Evolutionary conservation across 192 early-diverging fungal species (phyloP), one percentile per base, ranked within the genome.

Genomic region (Podila horticola): DNA sequence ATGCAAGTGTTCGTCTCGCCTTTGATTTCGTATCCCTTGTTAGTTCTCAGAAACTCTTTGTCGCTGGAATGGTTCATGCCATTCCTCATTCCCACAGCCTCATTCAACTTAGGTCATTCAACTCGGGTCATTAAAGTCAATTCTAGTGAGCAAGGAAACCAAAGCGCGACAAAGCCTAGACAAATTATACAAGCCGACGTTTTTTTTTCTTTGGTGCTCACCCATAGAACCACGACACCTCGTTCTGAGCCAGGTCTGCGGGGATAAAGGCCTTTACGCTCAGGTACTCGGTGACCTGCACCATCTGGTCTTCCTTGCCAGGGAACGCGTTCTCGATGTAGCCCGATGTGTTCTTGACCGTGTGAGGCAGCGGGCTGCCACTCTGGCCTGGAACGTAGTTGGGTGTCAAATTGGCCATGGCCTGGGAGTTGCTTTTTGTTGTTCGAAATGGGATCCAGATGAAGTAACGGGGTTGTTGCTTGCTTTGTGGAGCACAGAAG

Each of bases 191-290:
- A n/a, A n/a, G n/a, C n/a, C n/a, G n/a, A n/a, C n/a, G n/a, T n/a
- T n/a, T n/a, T n/a, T n/a, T n/a, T n/a, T 36, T 36, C 34, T 10
- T 36, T 36, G 8, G n/a, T 26, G 22, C 88, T 83, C 85, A 95
- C 93, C 91, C 90, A 86, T 98, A 99, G 88, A 99, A 99, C 96
- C 96, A 99, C 13, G 85, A 85, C 51, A 98, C 94, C 81, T 99
- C 97, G 64, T 92, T 92, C 50, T 92, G 84, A 67, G 98, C 96
- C 62, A 97, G 88, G 62, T 94, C 94, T 67, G 90, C 88, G 33
- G 97, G 97, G 64, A 99, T 93, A 74, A 94, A 94, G 48, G 94
- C 95, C 73, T 94, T 92, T 75, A 95, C 90, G 67, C 93, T 91
- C 66, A 99, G 86, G 76, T 95, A 93, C 61, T 87, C 86, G 71